phyloP scores from a whole-genome alignment of 768 basidiomycete species.

The Collybia nuda region DNA sequence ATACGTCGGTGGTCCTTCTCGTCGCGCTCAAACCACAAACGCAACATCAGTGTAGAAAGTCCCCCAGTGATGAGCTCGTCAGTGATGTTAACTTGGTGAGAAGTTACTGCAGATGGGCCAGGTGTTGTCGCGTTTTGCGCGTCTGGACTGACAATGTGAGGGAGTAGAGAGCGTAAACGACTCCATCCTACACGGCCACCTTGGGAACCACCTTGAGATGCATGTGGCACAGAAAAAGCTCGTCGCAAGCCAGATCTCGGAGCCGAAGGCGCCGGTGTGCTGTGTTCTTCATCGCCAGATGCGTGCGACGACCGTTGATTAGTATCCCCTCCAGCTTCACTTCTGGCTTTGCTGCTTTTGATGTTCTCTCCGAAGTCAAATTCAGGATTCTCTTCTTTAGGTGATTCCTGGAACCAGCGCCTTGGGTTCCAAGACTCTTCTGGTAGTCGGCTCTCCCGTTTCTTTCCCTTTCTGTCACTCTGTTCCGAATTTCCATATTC shows the following conservation, averaged over 20 bases:
- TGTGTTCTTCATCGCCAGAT: slow-evolving; percentile 8
- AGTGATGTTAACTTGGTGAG: slow-evolving; percentile 66
- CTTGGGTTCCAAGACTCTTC: slow-evolving; percentile 57
- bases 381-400: slow-evolving; percentile 41
- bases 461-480: slow-evolving; percentile 55
- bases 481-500: slow-evolving; percentile 45
- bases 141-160: slow-evolving; percentile 44
- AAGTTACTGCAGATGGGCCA: slow-evolving; percentile 49
- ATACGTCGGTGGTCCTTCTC: slow-evolving; percentile 81
- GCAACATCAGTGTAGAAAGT: slow-evolving; percentile 74
- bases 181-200: slow-evolving; percentile 52
- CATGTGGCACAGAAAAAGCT: slow-evolving; percentile 32
- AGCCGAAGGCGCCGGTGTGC: not conserved
- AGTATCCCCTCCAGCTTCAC: not conserved
- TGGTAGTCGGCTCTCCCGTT: slow-evolving; percentile 41
- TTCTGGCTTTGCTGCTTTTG: slow-evolving; percentile 2
- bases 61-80: slow-evolving; percentile 83
- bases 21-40: slow-evolving; percentile 85
- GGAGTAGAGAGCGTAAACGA: slow-evolving; percentile 64
- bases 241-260: slow-evolving; percentile 21
- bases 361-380: slow-evolving; percentile 25
- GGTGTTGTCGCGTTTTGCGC: slow-evolving; percentile 24
- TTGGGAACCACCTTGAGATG: slow-evolving; percentile 18
- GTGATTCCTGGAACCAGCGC: slow-evolving; percentile 54
- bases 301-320: slow-evolving; percentile 4